Evolutionary conservation across 1,284 basidiomycete species (phyloP), one percentile per base, ranked within the genome.

Genomic region (Naganishia sp.): DNA sequence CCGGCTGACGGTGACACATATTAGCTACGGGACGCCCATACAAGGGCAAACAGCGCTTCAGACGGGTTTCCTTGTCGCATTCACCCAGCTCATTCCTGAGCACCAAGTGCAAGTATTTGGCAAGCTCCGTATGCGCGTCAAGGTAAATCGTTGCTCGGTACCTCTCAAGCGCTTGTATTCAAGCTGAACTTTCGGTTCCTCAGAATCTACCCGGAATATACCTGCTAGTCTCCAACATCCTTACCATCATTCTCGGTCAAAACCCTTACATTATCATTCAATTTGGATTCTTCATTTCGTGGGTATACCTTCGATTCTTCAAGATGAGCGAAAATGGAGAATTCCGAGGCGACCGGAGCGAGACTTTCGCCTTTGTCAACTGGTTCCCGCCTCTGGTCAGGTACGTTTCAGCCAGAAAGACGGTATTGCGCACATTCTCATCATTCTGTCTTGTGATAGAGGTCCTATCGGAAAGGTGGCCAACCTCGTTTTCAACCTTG

Each of bases 331-430:
- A 84, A 62, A 78, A 77, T 51, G 82, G 81, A 6, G 79, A 82
- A 58, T 81, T 81, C 71, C 72, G 82, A 43, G 95, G 95, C 21
- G 95, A 99, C 76, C 82, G 93, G 66, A 93, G 90, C 79, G 96
- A 98, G 77, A 96, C 94, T 0, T 99, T 99, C 75, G 88, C 92
- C n/a, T 88, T 99, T 73, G 84, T 93, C 39, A 88, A 87, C 69
- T 99, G 94, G 93, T 98, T 99, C 85, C 95, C 95, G 67, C 92
- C 94, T 28, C 87, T 94, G 74, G 79, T 90, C 70, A 90, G 95
- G 94, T 95, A 69, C 75, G 88, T 80, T 50, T 31, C 49, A 54
- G 17, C n/a, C 52, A 11, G 11, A 28, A 28, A 28, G 25, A 28
- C 6, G 25, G 35, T 39, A 25, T 35, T 47, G 25, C 31, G 21